Evolutionary conservation across 2,329 filamentous ascomycete species (phyloP).

Genomic region (Exophiala alcalophila): DNA sequence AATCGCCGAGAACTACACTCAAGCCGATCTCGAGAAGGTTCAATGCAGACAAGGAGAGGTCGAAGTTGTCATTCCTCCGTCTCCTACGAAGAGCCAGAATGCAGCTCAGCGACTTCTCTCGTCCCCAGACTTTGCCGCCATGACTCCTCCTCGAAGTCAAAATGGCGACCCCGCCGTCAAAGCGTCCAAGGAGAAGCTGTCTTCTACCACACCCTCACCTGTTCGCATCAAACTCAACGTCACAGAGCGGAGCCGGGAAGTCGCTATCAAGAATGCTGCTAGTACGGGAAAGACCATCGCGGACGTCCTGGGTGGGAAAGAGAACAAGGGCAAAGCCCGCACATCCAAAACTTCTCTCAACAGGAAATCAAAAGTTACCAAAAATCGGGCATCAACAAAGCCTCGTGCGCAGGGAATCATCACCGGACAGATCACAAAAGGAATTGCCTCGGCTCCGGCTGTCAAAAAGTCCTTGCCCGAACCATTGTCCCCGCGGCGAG

Average conservation of each 20-base stretch:
- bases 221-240: constrained; percentile 23
- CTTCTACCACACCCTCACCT: constrained; percentile 10
- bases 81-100: constrained; percentile 38
- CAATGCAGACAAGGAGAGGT: constrained; percentile 40
- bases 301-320: constrained; percentile 28
- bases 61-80: constrained; percentile 39
- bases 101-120: constrained; percentile 7
- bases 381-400: constrained; percentile 14
- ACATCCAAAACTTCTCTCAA: constrained; percentile 26
- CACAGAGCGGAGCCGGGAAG: constrained; percentile 29
- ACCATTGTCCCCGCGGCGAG: constrained; percentile 24
- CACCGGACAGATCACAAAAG: constrained; percentile 25
- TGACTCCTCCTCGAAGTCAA: constrained; percentile 45
- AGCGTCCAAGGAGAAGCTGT: background rate
- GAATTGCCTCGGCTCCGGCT: too few relatives aligned
- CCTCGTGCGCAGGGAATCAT: constrained; percentile 16
- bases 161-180: constrained; percentile 19
- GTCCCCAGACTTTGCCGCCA: constrained; percentile 17
- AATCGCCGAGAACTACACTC: constrained; percentile 44
- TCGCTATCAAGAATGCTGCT: constrained; percentile 26
- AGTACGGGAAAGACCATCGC: constrained; percentile 26
- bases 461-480: constrained; percentile 21
- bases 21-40: constrained; percentile 44
- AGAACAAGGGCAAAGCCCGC: constrained; percentile 17
- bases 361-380: constrained; percentile 17